Evolutionary conservation across 1,139 yeast genomes (phyloP).

Genomic region (Pichia kudriavzevii): DNA sequence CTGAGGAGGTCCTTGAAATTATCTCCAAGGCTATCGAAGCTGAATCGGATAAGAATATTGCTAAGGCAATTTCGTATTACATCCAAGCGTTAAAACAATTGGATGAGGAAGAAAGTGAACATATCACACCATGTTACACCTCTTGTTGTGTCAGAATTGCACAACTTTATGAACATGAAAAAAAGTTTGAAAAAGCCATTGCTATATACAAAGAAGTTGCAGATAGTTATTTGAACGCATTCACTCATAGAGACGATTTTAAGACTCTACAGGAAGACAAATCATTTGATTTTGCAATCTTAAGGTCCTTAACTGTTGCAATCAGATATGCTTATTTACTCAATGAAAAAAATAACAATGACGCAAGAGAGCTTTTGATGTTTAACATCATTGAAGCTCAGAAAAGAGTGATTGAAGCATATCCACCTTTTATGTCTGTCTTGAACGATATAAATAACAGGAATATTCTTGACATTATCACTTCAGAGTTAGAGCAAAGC

Average conservation of each 20-base stretch:
- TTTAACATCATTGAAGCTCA: constrained; percentile 21
- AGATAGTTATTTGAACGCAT: constrained; percentile 12
- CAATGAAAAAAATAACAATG: constrained; percentile 14
- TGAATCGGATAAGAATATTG: constrained; percentile 18
- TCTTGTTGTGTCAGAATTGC: constrained; percentile 80
- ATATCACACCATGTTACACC: constrained; percentile 61
- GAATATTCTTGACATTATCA: constrained; percentile 19
- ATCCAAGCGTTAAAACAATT: constrained; percentile 15
- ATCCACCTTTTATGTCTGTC: constrained; percentile 23
- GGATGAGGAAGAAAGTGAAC: constrained; percentile 36
- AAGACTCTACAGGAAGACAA: constrained; percentile 4
- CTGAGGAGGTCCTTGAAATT: constrained; percentile 13
- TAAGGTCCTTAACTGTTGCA: constrained; percentile 19
- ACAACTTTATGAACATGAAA: constrained; percentile 50
- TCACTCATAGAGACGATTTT: constrained; percentile 14
- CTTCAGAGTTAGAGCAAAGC: constrained; percentile 14
- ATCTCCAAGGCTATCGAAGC: constrained; percentile 17
- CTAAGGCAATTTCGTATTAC: constrained; percentile 19
- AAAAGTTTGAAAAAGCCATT: constrained; percentile 21
- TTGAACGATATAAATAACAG: constrained; percentile 21
- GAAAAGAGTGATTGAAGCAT: constrained; percentile 18
- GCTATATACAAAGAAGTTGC: constrained; percentile 20
- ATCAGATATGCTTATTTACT: constrained; percentile 21
- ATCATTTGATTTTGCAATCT: constrained; percentile 17
- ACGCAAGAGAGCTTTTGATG: constrained; percentile 20